Evolutionary conservation across 2,329 filamentous ascomycete genomes (phyloP).

Genomic region (Fusarium pseudocircinatum): DNA sequence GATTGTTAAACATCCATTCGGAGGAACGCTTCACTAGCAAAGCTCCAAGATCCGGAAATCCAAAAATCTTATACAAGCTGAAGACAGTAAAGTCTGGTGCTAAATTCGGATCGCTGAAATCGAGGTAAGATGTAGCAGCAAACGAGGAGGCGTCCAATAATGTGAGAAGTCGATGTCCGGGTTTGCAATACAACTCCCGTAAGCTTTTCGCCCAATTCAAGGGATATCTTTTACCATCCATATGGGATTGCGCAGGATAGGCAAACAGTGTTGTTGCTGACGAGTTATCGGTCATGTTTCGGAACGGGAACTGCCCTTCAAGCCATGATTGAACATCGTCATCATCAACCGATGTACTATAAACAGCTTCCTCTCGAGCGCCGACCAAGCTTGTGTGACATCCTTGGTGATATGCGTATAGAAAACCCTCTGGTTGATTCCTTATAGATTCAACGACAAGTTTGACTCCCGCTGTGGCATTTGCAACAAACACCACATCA

Average conservation of each 20-base stretch:
- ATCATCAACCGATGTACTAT: slow-evolving; percentile 74
- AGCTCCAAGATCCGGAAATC: slow-evolving; percentile 90
- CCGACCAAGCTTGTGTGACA: slow-evolving; percentile 90
- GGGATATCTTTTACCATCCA: slow-evolving; percentile 83
- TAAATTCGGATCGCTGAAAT: slow-evolving; percentile 68
- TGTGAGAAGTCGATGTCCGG: slow-evolving; percentile 62
- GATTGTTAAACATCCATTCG: slow-evolving; percentile 68
- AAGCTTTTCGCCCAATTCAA: slow-evolving; percentile 70
- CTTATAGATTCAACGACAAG: slow-evolving; percentile 82
- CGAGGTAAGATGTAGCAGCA: slow-evolving; percentile 78
- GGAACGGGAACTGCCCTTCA: slow-evolving; percentile 47
- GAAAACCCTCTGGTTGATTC: slow-evolving; percentile 74
- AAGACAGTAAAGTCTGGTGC: slow-evolving; percentile 87
- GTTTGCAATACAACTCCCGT: slow-evolving; percentile 44
- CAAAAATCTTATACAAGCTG: slow-evolving; percentile 98
- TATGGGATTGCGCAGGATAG: slow-evolving; percentile 91
- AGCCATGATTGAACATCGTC: slow-evolving; percentile 74
- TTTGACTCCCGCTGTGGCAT: slow-evolving; percentile 92
- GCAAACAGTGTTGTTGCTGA: slow-evolving; percentile 67
- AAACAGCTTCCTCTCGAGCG: slow-evolving; percentile 74
- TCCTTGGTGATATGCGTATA: slow-evolving; percentile 84
- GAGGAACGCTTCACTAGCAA: slow-evolving; percentile 82
- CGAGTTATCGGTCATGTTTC: slow-evolving; percentile 23
- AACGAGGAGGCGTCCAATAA: slow-evolving; percentile 86
- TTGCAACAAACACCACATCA: slow-evolving; percentile 90